These are phyloP conservation scores for Typha latifolia DNA, from an alignment of 176 grass and related monocot species.

Conservation along the genomic window DNA sequence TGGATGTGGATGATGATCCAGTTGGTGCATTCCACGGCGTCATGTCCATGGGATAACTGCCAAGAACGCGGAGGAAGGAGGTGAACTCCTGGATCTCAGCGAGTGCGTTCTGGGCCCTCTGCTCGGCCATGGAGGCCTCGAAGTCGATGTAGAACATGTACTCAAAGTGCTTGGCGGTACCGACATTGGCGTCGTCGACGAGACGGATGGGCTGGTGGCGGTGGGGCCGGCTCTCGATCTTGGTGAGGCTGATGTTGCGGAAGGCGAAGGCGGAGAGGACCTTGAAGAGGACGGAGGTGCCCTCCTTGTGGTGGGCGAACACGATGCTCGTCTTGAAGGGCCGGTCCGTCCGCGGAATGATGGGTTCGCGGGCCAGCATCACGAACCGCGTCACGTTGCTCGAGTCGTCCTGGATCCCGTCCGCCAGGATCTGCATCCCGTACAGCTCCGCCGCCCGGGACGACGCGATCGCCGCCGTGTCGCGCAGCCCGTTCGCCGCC, in stretches of 20 bases:
- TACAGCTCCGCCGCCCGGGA: slow-evolving; percentile 15
- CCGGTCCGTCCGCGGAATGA: slow-evolving; percentile 17
- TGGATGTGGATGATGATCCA: background rate
- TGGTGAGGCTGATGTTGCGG: slow-evolving; percentile 27
- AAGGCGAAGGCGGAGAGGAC: slow-evolving; percentile 36
- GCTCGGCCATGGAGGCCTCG: slow-evolving; percentile 30
- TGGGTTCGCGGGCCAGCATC: slow-evolving; percentile 19
- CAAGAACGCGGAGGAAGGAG: slow-evolving; percentile 20
- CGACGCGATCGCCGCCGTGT: slow-evolving; percentile 24
- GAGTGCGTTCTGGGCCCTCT: slow-evolving; percentile 9
- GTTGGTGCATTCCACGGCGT: slow-evolving; percentile 3
- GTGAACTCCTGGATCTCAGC: slow-evolving; percentile 25
- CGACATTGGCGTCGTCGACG: slow-evolving; percentile 28
- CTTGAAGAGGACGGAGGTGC: slow-evolving; percentile 35
- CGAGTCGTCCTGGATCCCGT: slow-evolving; percentile 18
- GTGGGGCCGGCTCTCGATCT: slow-evolving; percentile 39
- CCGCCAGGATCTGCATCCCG: slow-evolving; percentile 11
- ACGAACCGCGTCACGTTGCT: slow-evolving; percentile 25
- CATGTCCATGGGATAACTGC: slow-evolving; percentile 24
- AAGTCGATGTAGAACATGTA: slow-evolving; percentile 41
- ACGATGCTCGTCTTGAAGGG: slow-evolving; percentile 32
- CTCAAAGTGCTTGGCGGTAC: slow-evolving; percentile 39
- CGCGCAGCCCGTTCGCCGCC: slow-evolving; percentile 9
- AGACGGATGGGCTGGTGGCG: slow-evolving; percentile 26
- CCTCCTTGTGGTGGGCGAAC: slow-evolving; percentile 12